These are phyloP conservation scores for Casaregolazyma suthepensis DNA, from an alignment of 1,139 yeast genomes.

Conservation along the genomic window DNA sequence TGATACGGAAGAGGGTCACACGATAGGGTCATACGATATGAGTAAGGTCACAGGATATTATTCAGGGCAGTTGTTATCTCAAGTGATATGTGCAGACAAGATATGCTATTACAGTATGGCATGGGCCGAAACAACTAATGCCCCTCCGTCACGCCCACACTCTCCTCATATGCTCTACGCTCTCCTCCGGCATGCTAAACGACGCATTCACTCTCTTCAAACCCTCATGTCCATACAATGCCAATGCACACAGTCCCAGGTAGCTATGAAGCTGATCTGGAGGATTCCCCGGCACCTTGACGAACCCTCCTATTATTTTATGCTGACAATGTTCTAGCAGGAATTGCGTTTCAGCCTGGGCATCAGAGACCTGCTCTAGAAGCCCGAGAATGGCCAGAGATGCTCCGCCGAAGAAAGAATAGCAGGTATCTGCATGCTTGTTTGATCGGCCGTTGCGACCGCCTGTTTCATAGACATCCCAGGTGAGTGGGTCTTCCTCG, in stretches of 20 bases:
- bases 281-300: constrained; percentile 53
- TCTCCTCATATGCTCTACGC: constrained; percentile 13
- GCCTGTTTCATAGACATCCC: constrained; percentile 48
- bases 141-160: constrained; percentile 9
- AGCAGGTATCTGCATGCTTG: constrained; percentile 85
- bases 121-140: no score
- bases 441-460: constrained; percentile 87
- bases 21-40: no score
- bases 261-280: constrained; percentile 48
- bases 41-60: no score
- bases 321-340: constrained; percentile 61
- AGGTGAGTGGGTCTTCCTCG: constrained; percentile 33
- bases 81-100: no score
- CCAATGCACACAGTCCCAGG: constrained; percentile 35
- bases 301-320: constrained; percentile 69
- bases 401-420: constrained; percentile 81
- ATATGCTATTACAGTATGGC: no score
- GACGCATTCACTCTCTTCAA: constrained; percentile 22
- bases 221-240: constrained; percentile 20
- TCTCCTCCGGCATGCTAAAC: constrained; percentile 20
- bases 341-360: constrained; percentile 38
- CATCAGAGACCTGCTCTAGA: constrained; percentile 35
- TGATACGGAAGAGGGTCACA: neutral
- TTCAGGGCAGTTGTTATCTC: no score
- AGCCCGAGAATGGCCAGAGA: constrained; percentile 43